Evolutionary conservation across 2,329 filamentous ascomycete genomes (phyloP), one percentile per base, ranked within the genome.

Genomic region (Clathrospora elynae): DNA sequence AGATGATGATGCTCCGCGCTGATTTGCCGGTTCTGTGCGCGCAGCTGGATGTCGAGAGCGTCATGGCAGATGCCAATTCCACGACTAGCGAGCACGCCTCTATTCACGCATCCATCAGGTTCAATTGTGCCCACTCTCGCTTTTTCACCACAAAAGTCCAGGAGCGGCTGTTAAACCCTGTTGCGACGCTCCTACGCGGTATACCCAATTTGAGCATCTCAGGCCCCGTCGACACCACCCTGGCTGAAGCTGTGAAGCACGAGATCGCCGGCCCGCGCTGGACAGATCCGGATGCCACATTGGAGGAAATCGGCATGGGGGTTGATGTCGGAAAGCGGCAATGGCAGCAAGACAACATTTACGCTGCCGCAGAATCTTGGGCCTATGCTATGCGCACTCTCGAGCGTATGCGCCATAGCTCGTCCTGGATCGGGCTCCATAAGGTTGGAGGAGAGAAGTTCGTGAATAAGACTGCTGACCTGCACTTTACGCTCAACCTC

Each of bases 391-490:
- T 61, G 51, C 58, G 57, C 19, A 61, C 56, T 0, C 51, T 63
- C 10, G 60, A 61, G 39, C 55, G 57, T 36, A 63, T 61, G 60
- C 60, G 60, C 22, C 51, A 60, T 33, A 56, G 51, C 20, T 60
- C 59, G 1, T 59, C 58, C 1, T 63, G 60, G 60, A 36, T 45
- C 5, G 40, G 46, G 2, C 46, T 61, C 6, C 52, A 51, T 33
- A 37, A 48, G 3, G 18, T 45, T 2, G 60, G 60, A 28, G 60
- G 60, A 3, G 42, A 53, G 18, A 51, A 55, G 20, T 63, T 63
- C 28, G 55, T 60, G 1, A 59, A 61, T 26, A 51, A 57, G 9
- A 57, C 51, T 1, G 57, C 60, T 0, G 58, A 60, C 30, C 39
- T 63, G 4, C 53, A 55, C 36, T 62, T 61, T 31, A 61, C 58